Evolutionary conservation across 768 basidiomycete genomes (phyloP).

Genomic region (Scleroderma bovista): DNA sequence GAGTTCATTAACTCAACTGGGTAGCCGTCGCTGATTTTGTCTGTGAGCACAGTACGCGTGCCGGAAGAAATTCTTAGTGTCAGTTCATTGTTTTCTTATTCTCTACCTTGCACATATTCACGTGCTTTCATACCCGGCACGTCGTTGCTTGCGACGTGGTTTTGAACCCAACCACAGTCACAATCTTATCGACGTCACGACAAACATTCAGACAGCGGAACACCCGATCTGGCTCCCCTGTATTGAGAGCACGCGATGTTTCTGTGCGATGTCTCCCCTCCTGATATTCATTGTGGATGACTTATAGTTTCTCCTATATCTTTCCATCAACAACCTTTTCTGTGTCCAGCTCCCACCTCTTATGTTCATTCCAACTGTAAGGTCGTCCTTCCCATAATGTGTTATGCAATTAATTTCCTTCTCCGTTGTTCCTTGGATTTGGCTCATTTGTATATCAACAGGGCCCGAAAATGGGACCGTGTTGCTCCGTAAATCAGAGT

Average conservation of each 20-base stretch:
- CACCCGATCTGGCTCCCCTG: slow-evolving; percentile 15
- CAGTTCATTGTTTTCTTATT: not conserved
- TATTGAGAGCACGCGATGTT: slow-evolving; percentile 16
- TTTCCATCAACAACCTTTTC: not conserved
- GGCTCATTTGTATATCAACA: slow-evolving; percentile 1
- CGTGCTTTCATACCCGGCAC: too few relatives aligned
- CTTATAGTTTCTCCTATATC: not conserved
- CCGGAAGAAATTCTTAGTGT: slow-evolving; percentile 12
- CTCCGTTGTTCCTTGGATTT: not conserved
- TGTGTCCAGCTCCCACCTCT: not conserved
- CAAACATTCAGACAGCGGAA: not conserved
- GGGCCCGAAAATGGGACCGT: slow-evolving; percentile 11
- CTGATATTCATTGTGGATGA: too few relatives aligned
- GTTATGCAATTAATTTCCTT: not conserved
- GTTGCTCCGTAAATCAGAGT: slow-evolving; percentile 18
- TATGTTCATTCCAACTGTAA: slow-evolving; percentile 3
- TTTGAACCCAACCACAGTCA: slow-evolving; percentile 7
- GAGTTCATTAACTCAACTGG: slow-evolving; percentile 9
- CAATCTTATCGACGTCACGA: slow-evolving; percentile 4
- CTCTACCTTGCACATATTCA: not conserved
- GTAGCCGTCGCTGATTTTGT: too few relatives aligned
- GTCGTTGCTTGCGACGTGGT: too few relatives aligned
- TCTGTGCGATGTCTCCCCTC: slow-evolving; percentile 14
- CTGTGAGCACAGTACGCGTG: slow-evolving; percentile 16
- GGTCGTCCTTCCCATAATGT: not conserved